Conservation (phyloP, 2,329 filamentous ascomycete species). For the Fusarium tanahbumbuense region DNA sequence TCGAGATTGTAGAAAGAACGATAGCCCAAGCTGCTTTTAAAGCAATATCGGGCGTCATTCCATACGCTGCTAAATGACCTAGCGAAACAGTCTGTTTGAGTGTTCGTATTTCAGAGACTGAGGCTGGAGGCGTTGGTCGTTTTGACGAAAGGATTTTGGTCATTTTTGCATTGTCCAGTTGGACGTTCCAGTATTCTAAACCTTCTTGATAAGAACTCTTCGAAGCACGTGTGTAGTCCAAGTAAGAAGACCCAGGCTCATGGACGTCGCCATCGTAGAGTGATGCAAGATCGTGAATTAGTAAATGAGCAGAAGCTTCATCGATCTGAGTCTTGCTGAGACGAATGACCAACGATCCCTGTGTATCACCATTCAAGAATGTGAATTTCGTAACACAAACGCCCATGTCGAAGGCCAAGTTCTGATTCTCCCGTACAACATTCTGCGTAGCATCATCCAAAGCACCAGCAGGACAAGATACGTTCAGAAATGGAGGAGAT, state of each 20-base stretch:
- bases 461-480: constrained; percentile 55
- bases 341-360: constrained; percentile 60
- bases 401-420: constrained; percentile 54
- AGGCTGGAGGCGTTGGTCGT: constrained; percentile 55
- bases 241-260: constrained; percentile 57
- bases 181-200: constrained; percentile 58
- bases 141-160: constrained; percentile 59
- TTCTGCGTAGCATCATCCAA: constrained; percentile 55
- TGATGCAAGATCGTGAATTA: constrained; percentile 61
- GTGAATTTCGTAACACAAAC: constrained; percentile 62
- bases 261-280: constrained; percentile 55
- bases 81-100: constrained; percentile 56
- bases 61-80: constrained; percentile 56
- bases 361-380: constrained; percentile 61
- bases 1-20: constrained; percentile 63
- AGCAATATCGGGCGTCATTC: constrained; percentile 63
- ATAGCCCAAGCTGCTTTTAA: constrained; percentile 70
- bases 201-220: constrained; percentile 54
- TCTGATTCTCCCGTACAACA: constrained; percentile 58
- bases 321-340: constrained; percentile 64
- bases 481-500: constrained; percentile 57
- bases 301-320: constrained; percentile 56
- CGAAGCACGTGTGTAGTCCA: constrained; percentile 59
- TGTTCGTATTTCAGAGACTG: constrained; percentile 52
- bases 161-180: constrained; percentile 60